Evolutionary conservation across 192 early-diverging fungal species (phyloP).

Genomic region (Pilaira anomala): DNA sequence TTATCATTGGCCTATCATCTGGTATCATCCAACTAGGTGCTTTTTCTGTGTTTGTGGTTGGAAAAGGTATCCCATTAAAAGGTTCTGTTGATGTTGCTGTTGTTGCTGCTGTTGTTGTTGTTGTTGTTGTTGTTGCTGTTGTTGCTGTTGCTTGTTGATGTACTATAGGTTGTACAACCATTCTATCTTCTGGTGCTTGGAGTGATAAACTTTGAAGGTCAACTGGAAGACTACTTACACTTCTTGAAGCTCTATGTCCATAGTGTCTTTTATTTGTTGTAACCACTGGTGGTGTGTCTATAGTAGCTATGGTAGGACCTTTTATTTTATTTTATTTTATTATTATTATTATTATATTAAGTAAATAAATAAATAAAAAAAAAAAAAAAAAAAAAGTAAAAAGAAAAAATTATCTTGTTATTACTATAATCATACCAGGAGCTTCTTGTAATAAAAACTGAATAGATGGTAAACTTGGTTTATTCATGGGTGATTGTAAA

Average conservation of each 20-base stretch:
- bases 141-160: slow-evolving; percentile 2
- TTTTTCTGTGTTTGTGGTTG: not conserved
- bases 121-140: slow-evolving; percentile 4
- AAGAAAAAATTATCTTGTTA: not conserved
- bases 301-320: not conserved
- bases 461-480: slow-evolving; percentile 8
- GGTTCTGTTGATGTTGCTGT: not conserved
- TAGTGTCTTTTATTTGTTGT: not conserved
- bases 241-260: slow-evolving; percentile 3
- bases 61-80: not conserved
- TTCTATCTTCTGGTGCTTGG: not conserved
- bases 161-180: not conserved
- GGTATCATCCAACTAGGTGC: not conserved
- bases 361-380: too few species aligned
- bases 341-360: not conserved
- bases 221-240: slow-evolving; percentile 2
- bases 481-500: not conserved
- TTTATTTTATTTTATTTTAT: not conserved
- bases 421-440: not conserved
- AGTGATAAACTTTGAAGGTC: slow-evolving; percentile 6
- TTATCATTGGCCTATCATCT: not conserved
- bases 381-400: too few species aligned
- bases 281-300: not conserved
- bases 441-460: slow-evolving; percentile 10
- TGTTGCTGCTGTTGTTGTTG: slow-evolving; percentile 12